Conservation (phyloP, 139 green algal genomes). For the Zygnema circumcarinatum region DNA sequence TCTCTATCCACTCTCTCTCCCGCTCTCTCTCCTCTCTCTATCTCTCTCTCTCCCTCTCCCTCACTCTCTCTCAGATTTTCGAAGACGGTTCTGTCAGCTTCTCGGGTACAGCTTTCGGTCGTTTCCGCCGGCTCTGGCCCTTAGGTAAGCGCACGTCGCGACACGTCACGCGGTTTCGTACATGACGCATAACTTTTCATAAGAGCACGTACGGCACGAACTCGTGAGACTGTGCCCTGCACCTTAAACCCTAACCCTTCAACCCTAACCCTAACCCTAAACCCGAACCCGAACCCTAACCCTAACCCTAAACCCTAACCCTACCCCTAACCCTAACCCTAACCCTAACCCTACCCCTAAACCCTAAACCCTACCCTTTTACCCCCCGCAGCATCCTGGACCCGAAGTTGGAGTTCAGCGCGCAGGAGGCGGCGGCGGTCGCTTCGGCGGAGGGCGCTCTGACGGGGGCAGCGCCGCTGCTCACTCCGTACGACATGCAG, state of each 20-base stretch:
- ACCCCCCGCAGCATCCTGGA: conserved; percentile 52
- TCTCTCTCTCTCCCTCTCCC: conserved; percentile 17
- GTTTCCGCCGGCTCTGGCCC: conserved; percentile 79
- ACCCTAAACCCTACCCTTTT: conserved; percentile 4
- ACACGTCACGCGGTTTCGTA: too few relatives aligned
- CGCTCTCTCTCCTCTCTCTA: too few relatives aligned
- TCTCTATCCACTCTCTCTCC: too few relatives aligned
- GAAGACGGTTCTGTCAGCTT: conserved; percentile 68
- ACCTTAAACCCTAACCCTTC: too few relatives aligned
- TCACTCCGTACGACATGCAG: conserved; percentile 83
- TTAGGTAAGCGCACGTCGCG: conserved; percentile 48
- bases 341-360: too few relatives aligned
- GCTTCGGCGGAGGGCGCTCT: background rate
- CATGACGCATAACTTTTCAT: too few relatives aligned
- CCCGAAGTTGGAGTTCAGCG: conserved; percentile 77
- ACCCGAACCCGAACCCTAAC: too few relatives aligned
- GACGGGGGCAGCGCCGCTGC: background rate
- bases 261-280: too few relatives aligned
- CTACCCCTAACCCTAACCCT: too few relatives aligned
- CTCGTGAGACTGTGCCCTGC: too few relatives aligned
- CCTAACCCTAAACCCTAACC: too few relatives aligned
- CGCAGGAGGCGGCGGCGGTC: conserved; percentile 57
- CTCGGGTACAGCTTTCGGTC: conserved; percentile 70
- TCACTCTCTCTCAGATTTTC: conserved; percentile 74
- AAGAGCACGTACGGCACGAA: too few relatives aligned